A percentile compares a stretch with the other conserved stretches of the same genome.
Evolutionary conservation across 371 early-diverging fungal genomes (phyloP).

Genomic region (Mortierella polycephala): DNA sequence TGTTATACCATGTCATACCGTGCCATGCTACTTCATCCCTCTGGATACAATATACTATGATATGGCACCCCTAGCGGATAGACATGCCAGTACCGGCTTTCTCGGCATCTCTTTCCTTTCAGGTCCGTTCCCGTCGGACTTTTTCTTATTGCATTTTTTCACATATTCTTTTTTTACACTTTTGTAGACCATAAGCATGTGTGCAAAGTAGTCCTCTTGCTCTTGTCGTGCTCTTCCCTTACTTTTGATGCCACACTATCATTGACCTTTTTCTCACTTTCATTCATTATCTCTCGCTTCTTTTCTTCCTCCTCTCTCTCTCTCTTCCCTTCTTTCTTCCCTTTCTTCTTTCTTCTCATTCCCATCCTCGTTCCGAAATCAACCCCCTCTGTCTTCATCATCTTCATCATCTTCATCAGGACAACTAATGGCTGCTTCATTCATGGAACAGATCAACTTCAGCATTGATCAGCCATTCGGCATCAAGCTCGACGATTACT

Average conservation of each 20-base stretch:
- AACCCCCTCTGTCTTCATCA: constrained; percentile 8
- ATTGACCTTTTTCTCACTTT: neutral
- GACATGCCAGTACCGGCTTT: too few species aligned
- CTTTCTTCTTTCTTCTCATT: neutral
- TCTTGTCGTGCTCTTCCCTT: neutral
- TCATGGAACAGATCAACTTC: constrained; percentile 59
- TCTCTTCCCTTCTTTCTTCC: neutral
- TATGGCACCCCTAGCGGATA: too few species aligned
- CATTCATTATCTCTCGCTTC: neutral
- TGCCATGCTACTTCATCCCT: too few species aligned
- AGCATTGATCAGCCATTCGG: constrained; percentile 66
- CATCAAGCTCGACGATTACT: constrained; percentile 62
- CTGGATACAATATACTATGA: too few species aligned
- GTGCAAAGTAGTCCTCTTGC: neutral
- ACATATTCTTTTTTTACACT: too few species aligned
- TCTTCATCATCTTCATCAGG: constrained; percentile 7
- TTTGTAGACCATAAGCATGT: neutral
- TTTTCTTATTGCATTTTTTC: too few species aligned
- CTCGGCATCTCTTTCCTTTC: too few species aligned
- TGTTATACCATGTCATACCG: too few species aligned
- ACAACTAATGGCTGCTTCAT: constrained; percentile 38
- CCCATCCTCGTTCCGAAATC: constrained; percentile 4
- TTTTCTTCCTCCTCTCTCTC: constrained; percentile 2
- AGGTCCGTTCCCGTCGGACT: too few species aligned
- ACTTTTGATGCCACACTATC: neutral